These are phyloP conservation scores for Closterium sp. DNA, from an alignment of 139 green algal species.

Conservation along the genomic window DNA sequence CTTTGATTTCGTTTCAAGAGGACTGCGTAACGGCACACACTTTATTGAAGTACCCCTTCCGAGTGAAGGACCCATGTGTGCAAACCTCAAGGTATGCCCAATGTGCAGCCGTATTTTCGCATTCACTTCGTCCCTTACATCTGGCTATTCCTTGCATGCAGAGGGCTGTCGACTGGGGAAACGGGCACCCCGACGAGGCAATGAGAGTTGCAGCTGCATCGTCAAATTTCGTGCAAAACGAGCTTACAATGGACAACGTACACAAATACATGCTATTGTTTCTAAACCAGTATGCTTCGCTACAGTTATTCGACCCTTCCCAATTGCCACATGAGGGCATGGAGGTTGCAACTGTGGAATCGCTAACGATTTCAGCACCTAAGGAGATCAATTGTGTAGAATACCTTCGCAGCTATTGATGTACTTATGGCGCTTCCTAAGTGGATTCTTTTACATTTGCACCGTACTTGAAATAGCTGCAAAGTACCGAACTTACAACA, in stretches of 20 bases:
- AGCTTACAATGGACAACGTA: conserved; percentile 25
- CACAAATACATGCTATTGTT: conserved; percentile 38
- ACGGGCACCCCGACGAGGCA: not conserved
- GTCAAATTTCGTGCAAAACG: conserved; percentile 2
- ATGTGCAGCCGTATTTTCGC: not conserved
- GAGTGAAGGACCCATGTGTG: not conserved
- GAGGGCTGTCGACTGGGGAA: conserved; percentile 23
- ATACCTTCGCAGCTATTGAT: not conserved
- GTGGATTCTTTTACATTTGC: too few species aligned
- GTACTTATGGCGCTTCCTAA: too few species aligned
- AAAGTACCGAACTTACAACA: too few species aligned
- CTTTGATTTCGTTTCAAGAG: conserved; percentile 27
- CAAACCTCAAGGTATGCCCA: conserved; percentile 3
- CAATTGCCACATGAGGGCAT: not conserved
- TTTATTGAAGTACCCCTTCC: conserved; percentile 9
- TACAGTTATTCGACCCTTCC: conserved; percentile 6
- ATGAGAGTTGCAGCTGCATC: not conserved
- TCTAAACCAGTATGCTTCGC: not conserved
- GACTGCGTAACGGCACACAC: not conserved
- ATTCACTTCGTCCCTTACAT: not conserved
- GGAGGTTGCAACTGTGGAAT: not conserved
- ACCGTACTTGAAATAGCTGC: too few species aligned
- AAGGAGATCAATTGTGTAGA: not conserved
- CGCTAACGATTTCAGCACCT: not conserved
- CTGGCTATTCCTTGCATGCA: not conserved